Base-by-base conservation (phyloP, 2,329 filamentous ascomycete species). In the Immersiporthe knoxdaviesiana region DNA sequence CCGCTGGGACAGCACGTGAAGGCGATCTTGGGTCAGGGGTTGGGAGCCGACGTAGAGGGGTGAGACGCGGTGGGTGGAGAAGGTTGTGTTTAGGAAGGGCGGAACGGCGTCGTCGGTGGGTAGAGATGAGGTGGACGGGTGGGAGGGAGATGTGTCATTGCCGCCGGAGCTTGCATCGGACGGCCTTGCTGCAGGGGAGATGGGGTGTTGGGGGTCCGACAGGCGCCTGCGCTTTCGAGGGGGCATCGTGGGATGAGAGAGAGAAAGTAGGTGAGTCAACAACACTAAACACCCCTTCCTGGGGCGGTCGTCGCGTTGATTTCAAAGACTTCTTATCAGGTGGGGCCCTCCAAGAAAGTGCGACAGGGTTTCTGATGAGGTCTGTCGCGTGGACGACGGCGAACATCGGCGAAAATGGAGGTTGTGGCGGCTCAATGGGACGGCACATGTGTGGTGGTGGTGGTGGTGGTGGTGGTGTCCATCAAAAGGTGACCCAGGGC, bases 21-120 rank as follows among this genome's bases (percentile, higher is more conserved):
- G 79, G 3, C 82, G 80, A 0, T 74, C 56, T 0, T 76, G 61
- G 0, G 78, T 78, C 0, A 88, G 78, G 0, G 73, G 54, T 2
- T 82, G 76, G 3, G 76, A 66, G 32, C 84, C 85, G 30, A 86
- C 69, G 74, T 84, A 83, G 0, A 89, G 78, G 1, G 86, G 85
- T 0, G 87, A 88, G 2, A 83, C 81, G 61, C 85, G 84, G 73
- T 88, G 83, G 7, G 84, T 84, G 3, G 86, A 85, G 72, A 88
- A 89, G 18, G 86, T 88, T 0, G 84, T 88, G 78, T 87, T 85
- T 79, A 86, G 87, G 76, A 89, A 85, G 2, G 82, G 81, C 32
- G 81, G 70, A 1, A 75, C 69, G 11, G 74, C 74, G 32, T 72
- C 68, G 27, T 71, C 68, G 72, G 37, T 11, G 70, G 70, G 18